Evolutionary conservation across 257 asterid genomes (phyloP).

Genomic region (Nicotiana noctiflora): DNA sequence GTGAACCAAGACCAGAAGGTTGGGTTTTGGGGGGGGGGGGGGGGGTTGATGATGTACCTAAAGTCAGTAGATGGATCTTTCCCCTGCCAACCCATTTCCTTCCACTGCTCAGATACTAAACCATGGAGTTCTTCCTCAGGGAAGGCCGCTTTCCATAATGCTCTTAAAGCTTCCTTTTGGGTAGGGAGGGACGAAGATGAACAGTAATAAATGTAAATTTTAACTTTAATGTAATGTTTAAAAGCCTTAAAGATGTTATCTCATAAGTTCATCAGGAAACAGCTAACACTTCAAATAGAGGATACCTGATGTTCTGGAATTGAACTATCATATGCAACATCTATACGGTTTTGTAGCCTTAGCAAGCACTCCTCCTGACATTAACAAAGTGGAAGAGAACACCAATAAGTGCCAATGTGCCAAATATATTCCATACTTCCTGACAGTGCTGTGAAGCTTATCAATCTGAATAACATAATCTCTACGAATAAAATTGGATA

Average conservation of each 20-base stretch:
- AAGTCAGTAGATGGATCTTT: slow-evolving; percentile 94
- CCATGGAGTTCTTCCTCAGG: slow-evolving; percentile 60
- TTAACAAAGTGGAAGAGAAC: slow-evolving; percentile 1
- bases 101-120: slow-evolving; percentile 89
- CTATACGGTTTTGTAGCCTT: slow-evolving; percentile 65
- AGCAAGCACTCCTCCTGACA: slow-evolving; percentile 62
- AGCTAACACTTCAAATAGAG: slow-evolving; percentile 8
- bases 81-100: slow-evolving; percentile 98
- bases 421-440: not conserved
- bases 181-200: not conserved
- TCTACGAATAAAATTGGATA: not conserved
- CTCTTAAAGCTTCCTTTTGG: slow-evolving; percentile 59
- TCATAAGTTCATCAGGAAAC: not conserved
- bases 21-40: too few relatives aligned
- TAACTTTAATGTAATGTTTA: not conserved
- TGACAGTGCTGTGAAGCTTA: not conserved
- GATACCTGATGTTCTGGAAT: slow-evolving; percentile 73
- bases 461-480: not conserved
- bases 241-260: not conserved
- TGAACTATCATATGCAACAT: slow-evolving; percentile 61
- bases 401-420: not conserved
- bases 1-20: slow-evolving; percentile 1
- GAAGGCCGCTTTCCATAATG: slow-evolving; percentile 75
- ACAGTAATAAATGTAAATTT: not conserved
- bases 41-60: slow-evolving; percentile 59